Percentiles rank a stretch among this genome's conserved stretches.
Conservation (phyloP, 495 filamentous ascomycete genomes). For the Staphylotrichum tortipilum region DNA sequence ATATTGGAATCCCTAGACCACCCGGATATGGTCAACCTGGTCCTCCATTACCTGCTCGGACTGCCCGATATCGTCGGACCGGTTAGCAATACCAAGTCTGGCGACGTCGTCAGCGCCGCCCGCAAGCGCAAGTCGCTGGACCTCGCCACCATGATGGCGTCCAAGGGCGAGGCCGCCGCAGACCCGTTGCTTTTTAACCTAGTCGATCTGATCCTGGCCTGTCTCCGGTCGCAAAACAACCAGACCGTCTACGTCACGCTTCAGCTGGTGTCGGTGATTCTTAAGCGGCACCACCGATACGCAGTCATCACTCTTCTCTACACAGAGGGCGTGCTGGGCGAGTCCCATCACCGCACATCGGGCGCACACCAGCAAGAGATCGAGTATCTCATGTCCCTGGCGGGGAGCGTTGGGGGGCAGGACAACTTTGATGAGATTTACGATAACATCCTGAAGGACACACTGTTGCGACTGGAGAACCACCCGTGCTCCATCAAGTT, state of each 20-base stretch:
- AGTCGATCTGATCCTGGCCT: constrained; percentile 79
- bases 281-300: constrained; percentile 81
- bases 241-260: constrained; percentile 86
- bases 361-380: constrained; percentile 77
- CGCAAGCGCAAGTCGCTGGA: constrained; percentile 82
- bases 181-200: constrained; percentile 88
- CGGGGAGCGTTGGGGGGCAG: constrained; percentile 60
- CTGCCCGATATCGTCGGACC: constrained; percentile 46
- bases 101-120: constrained; percentile 47
- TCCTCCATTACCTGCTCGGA: constrained; percentile 85
- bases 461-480: constrained; percentile 64
- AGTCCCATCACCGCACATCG: constrained; percentile 53
- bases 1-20: constrained; percentile 87
- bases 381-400: constrained; percentile 62
- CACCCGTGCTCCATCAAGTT: constrained; percentile 62
- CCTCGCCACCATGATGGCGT: constrained; percentile 66
- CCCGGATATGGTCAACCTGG: constrained; percentile 84
- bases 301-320: constrained; percentile 68
- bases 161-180: constrained; percentile 57
- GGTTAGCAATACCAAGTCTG: constrained; percentile 15
- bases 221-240: constrained; percentile 72
- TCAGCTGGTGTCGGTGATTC: constrained; percentile 71
- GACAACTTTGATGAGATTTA: constrained; percentile 70
- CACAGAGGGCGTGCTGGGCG: constrained; percentile 45
- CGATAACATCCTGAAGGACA: constrained; percentile 74